phyloP scores from a whole-genome alignment of 768 basidiomycete species.

The Termitomyces sp. region DNA sequence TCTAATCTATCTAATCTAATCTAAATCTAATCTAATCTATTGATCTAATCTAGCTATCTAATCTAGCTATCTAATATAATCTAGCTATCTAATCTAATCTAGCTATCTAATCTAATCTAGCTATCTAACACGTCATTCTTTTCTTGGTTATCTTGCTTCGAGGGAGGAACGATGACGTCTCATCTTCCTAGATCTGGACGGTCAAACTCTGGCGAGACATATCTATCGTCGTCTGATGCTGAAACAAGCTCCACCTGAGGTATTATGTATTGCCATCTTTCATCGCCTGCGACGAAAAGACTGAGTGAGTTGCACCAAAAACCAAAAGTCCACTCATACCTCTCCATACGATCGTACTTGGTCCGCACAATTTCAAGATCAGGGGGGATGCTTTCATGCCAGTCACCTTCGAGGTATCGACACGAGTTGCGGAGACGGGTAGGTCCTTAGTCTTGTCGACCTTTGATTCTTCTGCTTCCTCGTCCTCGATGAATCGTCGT shows the following conservation, averaged over 20 bases:
- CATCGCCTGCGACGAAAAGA: slow-evolving; percentile 18
- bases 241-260: slow-evolving; percentile 27
- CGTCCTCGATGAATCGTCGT: slow-evolving; percentile 8
- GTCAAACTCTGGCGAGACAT: slow-evolving; percentile 69
- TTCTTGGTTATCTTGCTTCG: slow-evolving; percentile 16
- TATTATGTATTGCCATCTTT: slow-evolving; percentile 24
- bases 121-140: no score
- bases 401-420: slow-evolving; percentile 38
- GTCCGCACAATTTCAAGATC: slow-evolving; percentile 51
- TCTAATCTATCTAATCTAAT: no score
- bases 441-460: slow-evolving; percentile 16
- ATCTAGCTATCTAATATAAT: no score
- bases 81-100: no score
- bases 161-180: slow-evolving; percentile 31
- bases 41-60: no score
- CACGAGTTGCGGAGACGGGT: background rate
- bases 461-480: slow-evolving; percentile 20
- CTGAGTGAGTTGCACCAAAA: background rate
- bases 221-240: slow-evolving; percentile 47
- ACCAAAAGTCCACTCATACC: slow-evolving; percentile 16
- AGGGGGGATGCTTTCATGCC: background rate
- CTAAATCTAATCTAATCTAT: no score
- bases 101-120: no score
- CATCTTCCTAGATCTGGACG: slow-evolving; percentile 24
- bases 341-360: slow-evolving; percentile 89